phyloP scores from a whole-genome alignment of 2,329 filamentous ascomycete species.

The Fusarium subtropicale region DNA sequence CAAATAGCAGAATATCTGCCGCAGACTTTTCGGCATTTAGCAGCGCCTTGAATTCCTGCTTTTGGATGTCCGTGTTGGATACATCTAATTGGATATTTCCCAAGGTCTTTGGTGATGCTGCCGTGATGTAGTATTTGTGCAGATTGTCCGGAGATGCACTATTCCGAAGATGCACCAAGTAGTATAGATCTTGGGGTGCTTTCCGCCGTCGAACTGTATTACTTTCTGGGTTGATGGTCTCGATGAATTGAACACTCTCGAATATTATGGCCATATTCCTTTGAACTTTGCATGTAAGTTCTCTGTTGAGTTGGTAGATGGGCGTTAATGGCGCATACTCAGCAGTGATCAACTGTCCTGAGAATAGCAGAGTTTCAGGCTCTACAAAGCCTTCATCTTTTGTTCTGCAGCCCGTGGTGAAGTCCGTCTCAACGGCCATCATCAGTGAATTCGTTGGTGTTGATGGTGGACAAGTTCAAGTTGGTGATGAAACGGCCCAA shows the following conservation, averaged over 20 bases:
- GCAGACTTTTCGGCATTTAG: constrained; percentile 21
- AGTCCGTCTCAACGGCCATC: background rate
- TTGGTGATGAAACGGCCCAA: background rate
- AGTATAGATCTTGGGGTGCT: constrained; percentile 15
- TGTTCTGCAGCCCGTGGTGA: background rate
- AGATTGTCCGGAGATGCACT: background rate
- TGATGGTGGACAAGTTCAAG: background rate
- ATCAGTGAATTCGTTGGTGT: background rate
- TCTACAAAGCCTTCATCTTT: rapidly evolving
- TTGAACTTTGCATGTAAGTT: constrained; percentile 7
- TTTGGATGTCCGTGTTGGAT: rapidly evolving
- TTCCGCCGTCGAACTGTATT: background rate
- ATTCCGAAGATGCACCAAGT: constrained; percentile 17
- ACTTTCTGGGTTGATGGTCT: background rate
- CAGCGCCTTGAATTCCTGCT: constrained; percentile 5
- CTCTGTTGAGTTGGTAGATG: constrained; percentile 29
- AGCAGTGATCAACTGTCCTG: constrained; percentile 10
- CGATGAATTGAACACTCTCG: constrained; percentile 17
- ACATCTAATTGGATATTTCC: constrained; percentile 23
- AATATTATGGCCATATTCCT: constrained; percentile 21
- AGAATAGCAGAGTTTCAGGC: constrained; percentile 9
- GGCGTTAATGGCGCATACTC: constrained; percentile 3
- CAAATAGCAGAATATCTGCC: constrained; percentile 8
- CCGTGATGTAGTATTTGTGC: constrained; percentile 27
- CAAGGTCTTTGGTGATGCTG: constrained; percentile 13